Base-by-base conservation (phyloP, 441 rosid species). In the Populus tomentosa region DNA sequence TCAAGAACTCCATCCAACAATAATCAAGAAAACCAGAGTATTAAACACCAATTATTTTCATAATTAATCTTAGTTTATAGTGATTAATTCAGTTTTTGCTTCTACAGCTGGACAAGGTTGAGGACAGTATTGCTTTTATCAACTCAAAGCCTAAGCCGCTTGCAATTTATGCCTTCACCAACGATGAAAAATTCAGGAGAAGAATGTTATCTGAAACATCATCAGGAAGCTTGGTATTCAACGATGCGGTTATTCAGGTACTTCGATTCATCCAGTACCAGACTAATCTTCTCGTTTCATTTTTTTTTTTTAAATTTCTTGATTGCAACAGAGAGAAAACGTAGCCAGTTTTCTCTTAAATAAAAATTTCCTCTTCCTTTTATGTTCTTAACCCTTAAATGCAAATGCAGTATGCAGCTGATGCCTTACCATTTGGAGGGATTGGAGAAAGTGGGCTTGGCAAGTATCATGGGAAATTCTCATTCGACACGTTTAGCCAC, bases 231-330 rank as follows among this genome's bases (percentile, higher is more conserved):
- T 28, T 90, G 77, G 77, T 85, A 9, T 87, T 92, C 83, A 92
- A 92, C 24, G 94, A 92, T 62, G 91, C 97, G n/a, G 7, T 90
- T 4, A 59, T 92, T 82, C 97, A 92, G 69, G 97, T 88, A 89
- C 13, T 20, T 46, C 18, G 56, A 46, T 46, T 46, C 56, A 46
- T 46, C 56, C 56, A 46, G 20, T 5, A 28, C 30, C 16, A 42
- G 53, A 42, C 53, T 10, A 62, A 62, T 21, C 13, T 7, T 38
- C 13, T 20, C 32, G 23, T 68, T 46, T 50, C 30, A 14, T 50
- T 50, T 13, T 38, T 24, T 7, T 40, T 11, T 38, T 10, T 21
- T 6, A 24, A 42, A 9, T 74, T 16, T 1, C 61, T 36, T 33
- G 6, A 13, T 10, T 24, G 10, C 9, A 23, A 62, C 50, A 40